Conservation (phyloP, 805 yeast species). For the Candida arabinofermentans region DNA sequence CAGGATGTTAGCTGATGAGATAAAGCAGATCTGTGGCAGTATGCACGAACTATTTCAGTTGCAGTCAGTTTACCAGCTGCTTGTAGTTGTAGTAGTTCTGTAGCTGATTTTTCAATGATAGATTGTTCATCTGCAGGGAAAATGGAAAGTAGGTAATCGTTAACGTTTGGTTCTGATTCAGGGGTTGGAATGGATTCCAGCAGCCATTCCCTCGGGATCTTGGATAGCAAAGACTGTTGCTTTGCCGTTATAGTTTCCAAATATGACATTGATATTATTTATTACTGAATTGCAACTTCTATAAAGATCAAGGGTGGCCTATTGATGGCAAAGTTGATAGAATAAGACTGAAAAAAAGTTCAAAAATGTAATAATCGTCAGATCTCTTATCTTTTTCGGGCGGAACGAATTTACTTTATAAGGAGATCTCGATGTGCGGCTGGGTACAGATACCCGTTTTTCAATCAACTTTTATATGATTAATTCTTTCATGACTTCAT, state of each 20-base stretch:
- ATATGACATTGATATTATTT: slow-evolving; percentile 14
- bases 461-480: too few relatives aligned
- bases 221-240: slow-evolving; percentile 13
- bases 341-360: background rate
- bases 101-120: slow-evolving; percentile 21
- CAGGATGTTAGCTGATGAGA: slow-evolving; percentile 41
- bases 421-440: too few relatives aligned
- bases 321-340: too few relatives aligned
- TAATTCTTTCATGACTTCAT: too few relatives aligned
- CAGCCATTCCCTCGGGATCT: slow-evolving; percentile 32
- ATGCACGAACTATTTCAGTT: slow-evolving; percentile 35
- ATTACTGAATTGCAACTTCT: too few relatives aligned
- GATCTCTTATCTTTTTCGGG: too few relatives aligned
- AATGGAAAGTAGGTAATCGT: slow-evolving; percentile 16
- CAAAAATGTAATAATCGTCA: background rate
- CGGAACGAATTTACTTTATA: too few relatives aligned
- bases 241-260: slow-evolving; percentile 18
- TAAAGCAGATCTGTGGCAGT: slow-evolving; percentile 39
- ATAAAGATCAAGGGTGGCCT: too few relatives aligned
- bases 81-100: slow-evolving; percentile 24
- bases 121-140: slow-evolving; percentile 21
- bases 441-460: too few relatives aligned
- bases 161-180: slow-evolving; percentile 26
- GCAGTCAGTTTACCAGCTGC: slow-evolving; percentile 31
- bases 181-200: slow-evolving; percentile 24